A percentile compares a stretch with the other conserved stretches of the same genome.
Conservation (phyloP, 768 basidiomycete species). For the Russula sp. region DNA sequence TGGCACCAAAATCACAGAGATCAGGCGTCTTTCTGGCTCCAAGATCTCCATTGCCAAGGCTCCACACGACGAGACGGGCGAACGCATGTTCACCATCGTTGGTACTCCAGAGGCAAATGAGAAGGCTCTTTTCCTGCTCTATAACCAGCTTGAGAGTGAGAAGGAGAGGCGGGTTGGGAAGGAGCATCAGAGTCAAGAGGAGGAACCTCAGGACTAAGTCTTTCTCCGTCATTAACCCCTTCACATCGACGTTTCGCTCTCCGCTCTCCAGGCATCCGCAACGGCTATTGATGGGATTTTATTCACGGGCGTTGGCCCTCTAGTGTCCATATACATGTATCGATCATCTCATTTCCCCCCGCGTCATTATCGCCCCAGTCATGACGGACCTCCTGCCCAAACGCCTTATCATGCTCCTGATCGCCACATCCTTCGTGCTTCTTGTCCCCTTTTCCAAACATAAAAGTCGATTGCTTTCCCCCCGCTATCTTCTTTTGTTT, state of each 20-base stretch:
- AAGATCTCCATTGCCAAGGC: conserved; percentile 98
- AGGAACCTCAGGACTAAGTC: conserved; percentile 28
- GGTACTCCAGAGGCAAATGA: conserved; percentile 96
- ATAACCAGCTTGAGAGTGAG: conserved; percentile 95
- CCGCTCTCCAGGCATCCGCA: conserved; percentile 11
- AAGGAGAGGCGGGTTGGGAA: conserved; percentile 88
- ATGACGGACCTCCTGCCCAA: conserved; percentile 12
- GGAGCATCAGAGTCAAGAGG: conserved; percentile 66
- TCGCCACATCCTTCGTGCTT: conserved; percentile 10
- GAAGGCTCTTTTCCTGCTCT: conserved; percentile 94
- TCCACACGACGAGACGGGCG: conserved; percentile 98
- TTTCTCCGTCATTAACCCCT: conserved; percentile 1
- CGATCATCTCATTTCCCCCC: conserved; percentile 18
- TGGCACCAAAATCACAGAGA: conserved; percentile 98
- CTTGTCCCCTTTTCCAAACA: conserved; percentile 7
- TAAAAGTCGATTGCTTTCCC: conserved; percentile 7
- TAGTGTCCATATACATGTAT: conserved; percentile 23
- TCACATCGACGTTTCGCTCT: conserved; percentile 13
- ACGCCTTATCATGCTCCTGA: conserved; percentile 7
- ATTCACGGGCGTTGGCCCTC: conserved; percentile 22
- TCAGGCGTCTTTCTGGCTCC: conserved; percentile 93
- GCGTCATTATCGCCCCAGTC: conserved; percentile 16
- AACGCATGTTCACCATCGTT: conserved; percentile 98
- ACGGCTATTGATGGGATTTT: conserved; percentile 20
- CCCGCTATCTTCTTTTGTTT: neutral